Conservation (phyloP, 2,329 filamentous ascomycete genomes). For the Monilinia laxa region DNA sequence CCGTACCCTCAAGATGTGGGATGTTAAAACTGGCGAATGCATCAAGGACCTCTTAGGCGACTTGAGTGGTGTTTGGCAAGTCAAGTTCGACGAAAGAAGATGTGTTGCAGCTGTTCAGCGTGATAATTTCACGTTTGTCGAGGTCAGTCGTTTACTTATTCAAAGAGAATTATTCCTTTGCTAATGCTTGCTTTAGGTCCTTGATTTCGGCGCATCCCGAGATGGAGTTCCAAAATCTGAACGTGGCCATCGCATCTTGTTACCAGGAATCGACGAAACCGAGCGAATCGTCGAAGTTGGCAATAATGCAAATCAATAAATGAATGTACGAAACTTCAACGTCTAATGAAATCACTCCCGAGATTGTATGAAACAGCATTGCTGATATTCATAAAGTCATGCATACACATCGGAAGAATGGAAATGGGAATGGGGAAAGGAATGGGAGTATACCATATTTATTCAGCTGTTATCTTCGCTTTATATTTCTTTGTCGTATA, state of each 20-base stretch:
- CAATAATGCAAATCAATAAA: constrained; percentile 15
- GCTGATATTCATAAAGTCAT: neutral
- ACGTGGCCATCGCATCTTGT: constrained; percentile 74
- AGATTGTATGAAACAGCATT: constrained; percentile 8
- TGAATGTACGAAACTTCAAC: constrained; percentile 18
- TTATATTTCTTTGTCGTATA: constrained; percentile 11
- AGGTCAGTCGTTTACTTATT: constrained; percentile 60
- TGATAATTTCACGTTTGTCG: constrained; percentile 88
- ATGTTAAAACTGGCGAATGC: constrained; percentile 87
- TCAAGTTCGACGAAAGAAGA: constrained; percentile 92
- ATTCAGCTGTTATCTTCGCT: constrained; percentile 11
- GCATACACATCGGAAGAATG: neutral
- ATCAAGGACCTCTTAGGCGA: constrained; percentile 91
- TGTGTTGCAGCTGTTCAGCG: constrained; percentile 97
- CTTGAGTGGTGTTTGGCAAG: constrained; percentile 97
- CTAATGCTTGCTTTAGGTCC: constrained; percentile 63
- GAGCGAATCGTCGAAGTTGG: constrained; percentile 18
- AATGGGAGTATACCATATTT: constrained; percentile 14
- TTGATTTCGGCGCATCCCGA: constrained; percentile 92
- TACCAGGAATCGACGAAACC: constrained; percentile 30
- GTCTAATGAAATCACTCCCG: constrained; percentile 20
- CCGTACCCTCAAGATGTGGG: constrained; percentile 97
- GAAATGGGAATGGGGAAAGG: constrained; percentile 26
- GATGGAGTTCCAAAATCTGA: constrained; percentile 78
- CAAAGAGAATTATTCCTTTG: neutral